Percentiles rank a stretch among this genome's conserved stretches.
These are phyloP conservation scores for Kodamaea lidongshanica DNA, from an alignment of 805 yeast species.

Conservation along the genomic window DNA sequence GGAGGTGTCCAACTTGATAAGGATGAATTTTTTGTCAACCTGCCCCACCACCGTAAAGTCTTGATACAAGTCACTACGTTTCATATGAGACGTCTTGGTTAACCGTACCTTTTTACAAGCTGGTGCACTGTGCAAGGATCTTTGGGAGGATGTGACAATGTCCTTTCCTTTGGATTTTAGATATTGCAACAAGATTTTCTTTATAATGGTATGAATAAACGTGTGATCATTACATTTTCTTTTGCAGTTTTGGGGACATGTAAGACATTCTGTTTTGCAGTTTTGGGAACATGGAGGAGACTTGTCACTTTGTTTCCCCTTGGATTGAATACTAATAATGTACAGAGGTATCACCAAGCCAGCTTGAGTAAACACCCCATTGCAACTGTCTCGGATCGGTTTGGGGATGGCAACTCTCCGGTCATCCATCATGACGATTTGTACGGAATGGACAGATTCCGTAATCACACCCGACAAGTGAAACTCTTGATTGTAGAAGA, in stretches of 20 bases:
- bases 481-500: slow-evolving; percentile 19
- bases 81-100: no score
- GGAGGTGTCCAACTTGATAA: slow-evolving; percentile 21
- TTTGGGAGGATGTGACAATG: no score
- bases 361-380: slow-evolving; percentile 17
- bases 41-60: slow-evolving; percentile 43
- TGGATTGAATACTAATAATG: slow-evolving; percentile 1
- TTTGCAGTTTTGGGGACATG: no score
- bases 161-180: no score
- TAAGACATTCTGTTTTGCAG: no score
- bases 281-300: no score
- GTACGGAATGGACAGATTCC: slow-evolving; percentile 25
- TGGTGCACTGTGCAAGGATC: no score
- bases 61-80: slow-evolving; percentile 1
- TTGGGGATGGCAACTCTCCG: slow-evolving; percentile 17
- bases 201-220: no score
- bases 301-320: no score
- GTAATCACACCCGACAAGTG: slow-evolving; percentile 32
- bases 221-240: no score
- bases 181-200: no score
- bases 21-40: slow-evolving; percentile 58
- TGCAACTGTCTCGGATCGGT: slow-evolving; percentile 14
- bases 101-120: no score
- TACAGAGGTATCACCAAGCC: slow-evolving; percentile 15
- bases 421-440: slow-evolving; percentile 42